Conservation (phyloP, 164 flowering plant genomes). For the Chloranthus sessilifolius region DNA sequence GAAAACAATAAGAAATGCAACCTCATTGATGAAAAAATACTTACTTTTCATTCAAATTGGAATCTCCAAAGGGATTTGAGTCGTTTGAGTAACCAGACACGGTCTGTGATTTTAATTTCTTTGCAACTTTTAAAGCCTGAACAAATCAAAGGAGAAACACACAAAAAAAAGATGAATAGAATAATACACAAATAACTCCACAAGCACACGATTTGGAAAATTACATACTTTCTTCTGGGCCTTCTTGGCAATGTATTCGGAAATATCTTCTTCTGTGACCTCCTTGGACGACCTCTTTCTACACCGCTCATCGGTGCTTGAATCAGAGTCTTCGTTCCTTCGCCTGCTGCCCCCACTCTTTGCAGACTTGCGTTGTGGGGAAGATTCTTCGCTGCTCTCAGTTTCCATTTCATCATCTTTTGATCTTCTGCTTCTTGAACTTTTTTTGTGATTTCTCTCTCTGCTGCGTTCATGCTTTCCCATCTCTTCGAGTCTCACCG, state of each 20-base stretch:
- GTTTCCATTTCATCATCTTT: no score
- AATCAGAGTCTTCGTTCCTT: background rate
- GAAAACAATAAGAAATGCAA: background rate
- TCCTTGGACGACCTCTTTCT: conserved; percentile 34
- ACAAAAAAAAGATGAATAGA: background rate
- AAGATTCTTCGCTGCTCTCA: no score
- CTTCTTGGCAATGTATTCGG: conserved; percentile 62
- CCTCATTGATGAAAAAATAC: conserved; percentile 9
- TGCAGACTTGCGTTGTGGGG: no score
- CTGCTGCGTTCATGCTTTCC: no score
- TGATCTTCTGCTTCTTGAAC: no score
- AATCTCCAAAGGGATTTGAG: conserved; percentile 93
- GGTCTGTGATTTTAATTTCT: conserved; percentile 63
- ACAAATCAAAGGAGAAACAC: background rate
- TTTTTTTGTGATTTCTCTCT: no score
- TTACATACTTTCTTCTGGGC: conserved; percentile 68
- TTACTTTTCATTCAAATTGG: conserved; percentile 82
- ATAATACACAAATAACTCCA: background rate
- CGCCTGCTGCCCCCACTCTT: no score
- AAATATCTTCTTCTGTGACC: conserved; percentile 62
- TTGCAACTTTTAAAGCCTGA: conserved; percentile 70
- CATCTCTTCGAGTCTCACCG: no score
- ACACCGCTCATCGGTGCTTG: conserved; percentile 11
- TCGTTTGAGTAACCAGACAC: conserved; percentile 91
- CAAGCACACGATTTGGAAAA: background rate